Conservation (phyloP, 176 grass and related monocot genomes). For the Oryza meridionalis region DNA sequence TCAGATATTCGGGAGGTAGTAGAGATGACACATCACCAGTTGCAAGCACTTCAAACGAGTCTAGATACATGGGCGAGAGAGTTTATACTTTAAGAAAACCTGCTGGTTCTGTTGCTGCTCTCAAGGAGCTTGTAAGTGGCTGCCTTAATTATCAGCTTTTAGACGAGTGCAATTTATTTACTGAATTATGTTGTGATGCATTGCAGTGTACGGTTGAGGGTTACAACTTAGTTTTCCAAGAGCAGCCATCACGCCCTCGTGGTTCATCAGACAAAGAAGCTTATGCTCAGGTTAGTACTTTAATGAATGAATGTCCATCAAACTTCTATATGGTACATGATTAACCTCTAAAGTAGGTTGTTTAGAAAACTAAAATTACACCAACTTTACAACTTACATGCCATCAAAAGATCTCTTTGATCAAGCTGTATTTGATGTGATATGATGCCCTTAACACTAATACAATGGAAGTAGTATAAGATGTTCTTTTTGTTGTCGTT, state of each 20-base stretch:
- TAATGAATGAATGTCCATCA: slow-evolving; percentile 33
- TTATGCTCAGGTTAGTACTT: slow-evolving; percentile 62
- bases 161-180: slow-evolving; percentile 8
- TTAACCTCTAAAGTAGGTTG: background rate
- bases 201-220: slow-evolving; percentile 74
- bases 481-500: slow-evolving; percentile 21
- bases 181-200: slow-evolving; percentile 31
- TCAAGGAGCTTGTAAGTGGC: slow-evolving; percentile 78
- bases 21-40: slow-evolving; percentile 53
- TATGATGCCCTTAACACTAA: background rate
- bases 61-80: slow-evolving; percentile 53
- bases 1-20: slow-evolving; percentile 47
- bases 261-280: slow-evolving; percentile 56
- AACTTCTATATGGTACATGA: slow-evolving; percentile 33
- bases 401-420: background rate
- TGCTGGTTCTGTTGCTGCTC: slow-evolving; percentile 56
- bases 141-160: slow-evolving; percentile 23
- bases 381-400: background rate
- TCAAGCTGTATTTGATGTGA: slow-evolving; percentile 11
- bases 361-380: slow-evolving; percentile 5
- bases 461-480: background rate
- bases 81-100: slow-evolving; percentile 42
- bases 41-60: slow-evolving; percentile 69
- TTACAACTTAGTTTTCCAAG: slow-evolving; percentile 69
- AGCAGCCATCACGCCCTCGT: slow-evolving; percentile 49